These are phyloP conservation scores for Acanthamoeba polyphaga DNA, from an alignment of 208 protist genomes.

Conservation along the genomic window DNA sequence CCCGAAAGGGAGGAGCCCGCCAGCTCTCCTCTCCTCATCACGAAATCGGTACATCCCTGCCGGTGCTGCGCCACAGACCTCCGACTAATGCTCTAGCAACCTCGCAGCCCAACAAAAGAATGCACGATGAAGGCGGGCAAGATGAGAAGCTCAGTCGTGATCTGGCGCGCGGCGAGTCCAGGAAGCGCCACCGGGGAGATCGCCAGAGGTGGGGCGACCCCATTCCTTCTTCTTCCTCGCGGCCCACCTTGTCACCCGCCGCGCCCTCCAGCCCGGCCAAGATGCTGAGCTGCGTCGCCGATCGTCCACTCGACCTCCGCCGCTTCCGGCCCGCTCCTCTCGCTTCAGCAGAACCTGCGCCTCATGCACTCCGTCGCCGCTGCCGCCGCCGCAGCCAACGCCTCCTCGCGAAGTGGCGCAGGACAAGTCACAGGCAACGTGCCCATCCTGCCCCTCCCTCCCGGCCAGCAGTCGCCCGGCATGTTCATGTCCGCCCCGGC, in stretches of 20 bases:
- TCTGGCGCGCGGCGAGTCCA: too few species aligned
- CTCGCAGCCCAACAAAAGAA: not conserved
- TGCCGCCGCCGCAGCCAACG: too few species aligned
- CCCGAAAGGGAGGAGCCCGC: not conserved
- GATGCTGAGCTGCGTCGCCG: not conserved
- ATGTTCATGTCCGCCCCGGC: too few species aligned
- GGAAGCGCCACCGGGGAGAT: too few species aligned
- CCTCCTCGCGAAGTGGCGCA: too few species aligned
- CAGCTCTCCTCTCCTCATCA: too few species aligned
- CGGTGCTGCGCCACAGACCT: too few species aligned
- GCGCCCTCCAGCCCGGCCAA: not conserved
- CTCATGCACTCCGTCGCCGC: not conserved
- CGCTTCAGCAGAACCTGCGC: not conserved
- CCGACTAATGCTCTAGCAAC: too few species aligned
- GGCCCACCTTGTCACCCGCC: not conserved
- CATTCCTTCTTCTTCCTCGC: not conserved
- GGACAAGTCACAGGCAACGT: not conserved
- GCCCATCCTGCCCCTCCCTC: not conserved
- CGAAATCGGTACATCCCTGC: too few species aligned
- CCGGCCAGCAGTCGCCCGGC: not conserved
- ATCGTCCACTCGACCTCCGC: not conserved
- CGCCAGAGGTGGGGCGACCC: too few species aligned
- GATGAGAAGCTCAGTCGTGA: not conserved
- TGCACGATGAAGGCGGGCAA: not conserved
- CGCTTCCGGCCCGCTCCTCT: too few species aligned